Evolutionary conservation across 352 stramenopile species (phyloP), one percentile per base, ranked within the genome.

Genomic region (Globisporangium perplexum): DNA sequence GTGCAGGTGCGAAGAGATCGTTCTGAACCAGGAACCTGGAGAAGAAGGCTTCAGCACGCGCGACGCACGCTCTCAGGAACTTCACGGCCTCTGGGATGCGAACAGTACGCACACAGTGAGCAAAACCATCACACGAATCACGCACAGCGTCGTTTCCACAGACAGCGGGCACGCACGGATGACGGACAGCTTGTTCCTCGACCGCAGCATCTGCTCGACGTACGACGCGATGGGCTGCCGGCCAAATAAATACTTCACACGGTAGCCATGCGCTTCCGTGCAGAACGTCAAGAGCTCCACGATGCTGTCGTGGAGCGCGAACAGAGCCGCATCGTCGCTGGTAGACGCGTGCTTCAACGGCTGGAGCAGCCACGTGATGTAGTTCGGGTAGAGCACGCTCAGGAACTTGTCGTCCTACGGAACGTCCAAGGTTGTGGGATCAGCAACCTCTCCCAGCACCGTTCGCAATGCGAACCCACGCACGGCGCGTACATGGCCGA

Each of bases 271-370:
- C 23, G 76, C 80, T 60, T 91, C 74, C 1, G 83, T 90, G 68
- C 78, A 92, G 52, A 94, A 89, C n/a, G 83, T 90, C 15, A 94
- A 68, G 18, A 94, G 58, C 55, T 94, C 83, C 66, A 90, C 83
- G 55, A 91, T 88, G 56, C 80, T 86, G 52, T 88, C 83, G 62
- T 90, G 79, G 35, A 90, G 58, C 41, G 79, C 68, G 64, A 92
- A 94, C 46, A 94, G 68, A 7, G 63, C 67, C 6, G 71, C 65
- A 14, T 63, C 55, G 28, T 78, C 61, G 50, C 85, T 65, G 30
- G 72, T 69, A 2, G 65, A 64, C 7, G 68, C 73, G 52, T 71
- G 83, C 66, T 90, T 90, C 61, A 94, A 57, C 4, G 81, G 79
- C 61, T 94, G 83, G 14, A 94, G 63, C 48, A 91, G 46, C 83